Conservation (phyloP, 2,329 filamentous ascomycete genomes). For the Ophioceras dolichostomum region DNA sequence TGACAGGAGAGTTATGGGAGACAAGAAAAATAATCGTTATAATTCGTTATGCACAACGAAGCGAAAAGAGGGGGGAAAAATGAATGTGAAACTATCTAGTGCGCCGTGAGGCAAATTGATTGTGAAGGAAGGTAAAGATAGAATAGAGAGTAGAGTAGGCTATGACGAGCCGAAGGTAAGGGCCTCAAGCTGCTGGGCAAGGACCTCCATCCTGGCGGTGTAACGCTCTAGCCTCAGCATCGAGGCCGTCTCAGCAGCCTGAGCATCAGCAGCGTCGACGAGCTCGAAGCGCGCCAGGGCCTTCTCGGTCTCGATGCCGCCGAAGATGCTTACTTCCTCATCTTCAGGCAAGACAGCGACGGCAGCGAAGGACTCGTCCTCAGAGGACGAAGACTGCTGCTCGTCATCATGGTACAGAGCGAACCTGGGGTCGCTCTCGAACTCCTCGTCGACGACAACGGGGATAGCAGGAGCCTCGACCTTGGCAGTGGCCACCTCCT, state of each 20-base stretch:
- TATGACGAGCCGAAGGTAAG: slow-evolving; percentile 9
- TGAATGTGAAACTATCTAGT: too few species aligned
- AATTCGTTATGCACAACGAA: too few species aligned
- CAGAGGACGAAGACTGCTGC: slow-evolving; percentile 13
- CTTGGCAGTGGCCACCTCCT: slow-evolving; percentile 22
- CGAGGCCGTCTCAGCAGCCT: slow-evolving; percentile 15
- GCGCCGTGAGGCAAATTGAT: too few species aligned
- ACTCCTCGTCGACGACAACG: slow-evolving; percentile 40
- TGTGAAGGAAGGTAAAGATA: too few species aligned
- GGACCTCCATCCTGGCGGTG: slow-evolving; percentile 23
- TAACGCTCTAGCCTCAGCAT: slow-evolving; percentile 31
- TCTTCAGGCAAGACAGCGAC: slow-evolving; percentile 28
- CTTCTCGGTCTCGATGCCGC: slow-evolving; percentile 52
- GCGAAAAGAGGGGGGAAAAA: too few species aligned
- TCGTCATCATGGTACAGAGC: slow-evolving; percentile 41
- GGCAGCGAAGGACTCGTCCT: slow-evolving; percentile 21
- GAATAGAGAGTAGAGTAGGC: neutral
- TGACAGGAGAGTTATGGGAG: too few species aligned
- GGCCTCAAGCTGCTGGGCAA: slow-evolving; percentile 22
- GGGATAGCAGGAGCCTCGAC: slow-evolving; percentile 12
- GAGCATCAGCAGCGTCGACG: slow-evolving; percentile 43
- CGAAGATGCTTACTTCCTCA: slow-evolving; percentile 30
- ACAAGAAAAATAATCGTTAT: too few species aligned
- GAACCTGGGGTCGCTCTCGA: slow-evolving; percentile 51
- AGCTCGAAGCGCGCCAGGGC: slow-evolving; percentile 49